These are phyloP conservation scores for Metschnikowia drakensbergensis DNA, from an alignment of 805 yeast species.

Conservation along the genomic window DNA sequence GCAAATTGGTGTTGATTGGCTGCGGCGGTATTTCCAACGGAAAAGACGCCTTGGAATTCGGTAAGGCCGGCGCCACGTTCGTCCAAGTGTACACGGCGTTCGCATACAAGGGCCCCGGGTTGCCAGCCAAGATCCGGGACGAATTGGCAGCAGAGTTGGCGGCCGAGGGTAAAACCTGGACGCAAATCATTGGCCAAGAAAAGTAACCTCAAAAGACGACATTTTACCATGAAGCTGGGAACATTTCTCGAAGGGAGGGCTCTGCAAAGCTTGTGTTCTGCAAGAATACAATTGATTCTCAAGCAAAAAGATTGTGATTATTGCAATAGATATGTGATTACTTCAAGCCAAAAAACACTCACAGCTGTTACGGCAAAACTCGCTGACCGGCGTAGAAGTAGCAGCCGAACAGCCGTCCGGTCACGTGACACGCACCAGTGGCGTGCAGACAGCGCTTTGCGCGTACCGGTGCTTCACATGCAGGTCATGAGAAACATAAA, in stretches of 20 bases:
- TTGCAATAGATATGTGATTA: no score
- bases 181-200: slow-evolving; percentile 68
- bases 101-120: slow-evolving; percentile 90
- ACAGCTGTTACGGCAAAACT: no score
- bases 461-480: not conserved
- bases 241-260: no score
- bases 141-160: slow-evolving; percentile 46
- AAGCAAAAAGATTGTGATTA: no score
- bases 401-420: no score
- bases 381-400: no score
- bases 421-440: not conserved
- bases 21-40: slow-evolving; percentile 94
- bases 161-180: slow-evolving; percentile 81
- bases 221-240: no score
- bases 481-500: not conserved
- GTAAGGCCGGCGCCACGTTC: slow-evolving; percentile 89
- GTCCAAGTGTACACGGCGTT: slow-evolving; percentile 85
- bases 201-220: slow-evolving; percentile 15
- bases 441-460: not conserved
- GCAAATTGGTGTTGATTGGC: slow-evolving; percentile 74
- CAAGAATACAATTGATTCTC: no score
- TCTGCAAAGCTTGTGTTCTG: no score
- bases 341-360: no score
- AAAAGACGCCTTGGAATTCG: slow-evolving; percentile 85
- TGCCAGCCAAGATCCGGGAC: slow-evolving; percentile 47